Base-by-base conservation (phyloP, 371 early-diverging fungal species). In the Mortierella polycephala region DNA sequence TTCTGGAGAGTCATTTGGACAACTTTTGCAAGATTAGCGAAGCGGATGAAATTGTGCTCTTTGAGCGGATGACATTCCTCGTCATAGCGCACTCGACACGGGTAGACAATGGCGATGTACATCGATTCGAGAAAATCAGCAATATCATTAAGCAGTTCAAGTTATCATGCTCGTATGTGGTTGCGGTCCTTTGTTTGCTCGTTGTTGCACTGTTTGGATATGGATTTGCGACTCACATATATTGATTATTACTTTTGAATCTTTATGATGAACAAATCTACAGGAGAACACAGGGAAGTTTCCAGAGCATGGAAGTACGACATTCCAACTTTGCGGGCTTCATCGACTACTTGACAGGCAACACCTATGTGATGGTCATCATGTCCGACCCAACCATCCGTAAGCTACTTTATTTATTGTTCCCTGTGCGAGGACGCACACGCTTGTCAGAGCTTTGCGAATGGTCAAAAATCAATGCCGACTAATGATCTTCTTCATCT, bases 61-160 rank as follows among this genome's bases (percentile, higher is more conserved):
- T 97, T 82, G 98, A 98, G 83, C 83, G 94, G 42, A 90, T 96
- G 16, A 98, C 97, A 5, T 97, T 98, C 76, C 84, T 98, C 61
- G 96, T 97, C 18, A 96, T 98, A 69, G 93, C 95, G 11, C 93
- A 93, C 67, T 83, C 92, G 16, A 86, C 93, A 13, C 83, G 83
- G 2, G 81, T 84, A 13, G 64, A 80, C 30, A 87, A 89, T 60
- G 84, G 83, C 46, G 94, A 93, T 64, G 75, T 85, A 1, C 93
- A 96, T 69, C 92, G 96, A 49, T 97, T 96, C 75, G 96, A 96
- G 82, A 93, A 94, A 81, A 92, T 97, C 13, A 94, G 94, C 71
- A 96, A 96, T 80, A 94, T 94, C 54, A 96, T 98, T 84, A 98
- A 98, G 80, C 94, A 92, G 79, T 96, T 96, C 79, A 95, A 96